Conservation (phyloP, 2,329 filamentous ascomycete species). For the Sporothrix brunneoviolacea region DNA sequence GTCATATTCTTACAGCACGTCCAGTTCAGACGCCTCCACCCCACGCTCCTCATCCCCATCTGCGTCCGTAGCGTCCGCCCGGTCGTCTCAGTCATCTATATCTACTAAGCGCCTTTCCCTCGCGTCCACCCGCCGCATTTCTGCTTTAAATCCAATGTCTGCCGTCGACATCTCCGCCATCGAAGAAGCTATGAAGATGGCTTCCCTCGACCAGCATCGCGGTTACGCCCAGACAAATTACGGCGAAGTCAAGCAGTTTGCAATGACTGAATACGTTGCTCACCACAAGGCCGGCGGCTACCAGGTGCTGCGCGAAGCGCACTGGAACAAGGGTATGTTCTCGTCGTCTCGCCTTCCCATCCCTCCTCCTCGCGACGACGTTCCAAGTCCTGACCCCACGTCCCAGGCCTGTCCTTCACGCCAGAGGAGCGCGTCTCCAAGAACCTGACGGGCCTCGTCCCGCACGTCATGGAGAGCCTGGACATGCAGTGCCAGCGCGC, state of each 20-base stretch:
- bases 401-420: slow-evolving; percentile 56
- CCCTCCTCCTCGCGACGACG: neutral
- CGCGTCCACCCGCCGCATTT: slow-evolving; percentile 43
- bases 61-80: slow-evolving; percentile 39
- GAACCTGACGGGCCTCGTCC: slow-evolving; percentile 60
- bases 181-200: slow-evolving; percentile 54
- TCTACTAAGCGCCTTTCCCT: slow-evolving; percentile 46
- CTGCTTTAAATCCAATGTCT: slow-evolving; percentile 49
- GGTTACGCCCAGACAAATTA: slow-evolving; percentile 54
- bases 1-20: slow-evolving; percentile 39
- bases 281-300: slow-evolving; percentile 50
- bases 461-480: slow-evolving; percentile 55
- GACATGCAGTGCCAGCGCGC: slow-evolving; percentile 58
- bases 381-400: too few species aligned
- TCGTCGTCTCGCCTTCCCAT: neutral
- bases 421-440: slow-evolving; percentile 57
- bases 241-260: slow-evolving; percentile 48
- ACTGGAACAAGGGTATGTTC: slow-evolving; percentile 57
- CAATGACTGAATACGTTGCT: slow-evolving; percentile 46
- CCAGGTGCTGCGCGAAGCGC: slow-evolving; percentile 54
- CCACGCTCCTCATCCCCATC: slow-evolving; percentile 49
- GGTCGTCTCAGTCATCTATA: slow-evolving; percentile 44
- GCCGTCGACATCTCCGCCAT: slow-evolving; percentile 50
- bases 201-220: slow-evolving; percentile 52
- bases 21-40: slow-evolving; percentile 44